A percentile compares a stretch with the other conserved stretches of the same genome.
These are phyloP conservation scores for Erythrobasidium yunnanense DNA, from an alignment of 768 basidiomycete species.

Conservation along the genomic window DNA sequence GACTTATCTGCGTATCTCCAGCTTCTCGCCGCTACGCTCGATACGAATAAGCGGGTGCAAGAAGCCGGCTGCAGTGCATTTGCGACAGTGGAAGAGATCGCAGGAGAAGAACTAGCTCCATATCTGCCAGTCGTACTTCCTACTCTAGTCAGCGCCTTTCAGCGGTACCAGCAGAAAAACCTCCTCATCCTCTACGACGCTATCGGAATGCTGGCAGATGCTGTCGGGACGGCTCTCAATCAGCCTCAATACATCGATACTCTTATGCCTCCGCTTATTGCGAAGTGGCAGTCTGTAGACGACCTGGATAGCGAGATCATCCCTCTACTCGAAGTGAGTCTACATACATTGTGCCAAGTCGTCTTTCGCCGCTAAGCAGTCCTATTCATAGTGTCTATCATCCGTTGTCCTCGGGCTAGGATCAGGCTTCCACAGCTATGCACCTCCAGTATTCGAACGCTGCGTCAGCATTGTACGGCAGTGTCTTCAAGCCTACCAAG, in stretches of 20 bases:
- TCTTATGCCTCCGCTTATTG: constrained; percentile 86
- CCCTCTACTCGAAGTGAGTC: constrained; percentile 77
- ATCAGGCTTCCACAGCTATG: constrained; percentile 73
- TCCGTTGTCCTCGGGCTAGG: constrained; percentile 96
- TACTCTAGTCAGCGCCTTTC: constrained; percentile 89
- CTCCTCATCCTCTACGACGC: constrained; percentile 97
- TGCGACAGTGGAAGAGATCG: constrained; percentile 96
- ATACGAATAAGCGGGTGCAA: constrained; percentile 97
- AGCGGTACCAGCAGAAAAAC: constrained; percentile 99
- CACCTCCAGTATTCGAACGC: constrained; percentile 80
- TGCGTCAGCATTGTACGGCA: constrained; percentile 75
- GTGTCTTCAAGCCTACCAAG: constrained; percentile 72
- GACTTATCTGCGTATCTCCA: constrained; percentile 39
- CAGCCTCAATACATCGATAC: constrained; percentile 72
- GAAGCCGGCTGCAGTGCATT: constrained; percentile 98
- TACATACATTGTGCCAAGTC: background rate
- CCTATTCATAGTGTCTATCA: constrained; percentile 69
- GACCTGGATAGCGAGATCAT: constrained; percentile 88
- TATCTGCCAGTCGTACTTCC: constrained; percentile 89
- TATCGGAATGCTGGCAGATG: constrained; percentile 94
- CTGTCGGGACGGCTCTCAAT: constrained; percentile 79
- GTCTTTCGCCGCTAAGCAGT: background rate
- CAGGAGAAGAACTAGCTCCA: constrained; percentile 74
- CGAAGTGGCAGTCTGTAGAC: constrained; percentile 76
- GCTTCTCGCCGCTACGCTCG: constrained; percentile 93